Evolutionary conservation across 345 rosid species (phyloP), one percentile per base, ranked within the genome.

Genomic region (Salix brachista): DNA sequence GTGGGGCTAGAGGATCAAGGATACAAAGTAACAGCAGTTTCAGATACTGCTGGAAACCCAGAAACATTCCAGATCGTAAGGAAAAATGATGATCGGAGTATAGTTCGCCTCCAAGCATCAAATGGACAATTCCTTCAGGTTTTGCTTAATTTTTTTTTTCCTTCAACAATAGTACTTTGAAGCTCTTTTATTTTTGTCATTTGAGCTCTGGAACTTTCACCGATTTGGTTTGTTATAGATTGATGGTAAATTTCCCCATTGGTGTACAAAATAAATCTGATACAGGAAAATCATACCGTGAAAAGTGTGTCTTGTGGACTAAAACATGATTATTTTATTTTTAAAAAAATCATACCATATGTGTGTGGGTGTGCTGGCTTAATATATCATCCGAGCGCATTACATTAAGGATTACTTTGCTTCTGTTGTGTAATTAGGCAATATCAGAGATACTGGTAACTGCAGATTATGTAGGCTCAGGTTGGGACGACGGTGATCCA

Each of bases 51-150:
- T 0, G 62, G 62, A 1, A 18, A 66, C 48, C 16, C 66, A 1
- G 65, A 79, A 70, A 65, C 73, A 58, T 83, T 83, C 80, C 73
- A 77, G 78, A 83, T 83, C 56, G 11, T 69, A 14, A 83, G 83
- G 52, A 76, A 69, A 4, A 26, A 54, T 18, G 28, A 13, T 23
- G 75, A 83, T 36, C 70, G 34, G 9, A 77, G 68, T 73, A 75
- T 41, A 2, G 76, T 73, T 77, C 78, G 78, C 23, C 41, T 83
- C 19, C 69, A 19, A 76, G 80, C 87, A 65, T 14, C 85, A 11
- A 85, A 82, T 56, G 85, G 85, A n/a, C 28, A 56, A 13, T 82
- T 80, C 75, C 74, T 85, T 26, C 85, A 82, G 83, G 87, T 82
- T 32, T 11, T 58, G 6, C 64, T 23, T 58, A 3, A 3, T 25